phyloP scores from a whole-genome alignment of 1,139 yeast genomes.

The Debaryomycetaceae sp. region DNA sequence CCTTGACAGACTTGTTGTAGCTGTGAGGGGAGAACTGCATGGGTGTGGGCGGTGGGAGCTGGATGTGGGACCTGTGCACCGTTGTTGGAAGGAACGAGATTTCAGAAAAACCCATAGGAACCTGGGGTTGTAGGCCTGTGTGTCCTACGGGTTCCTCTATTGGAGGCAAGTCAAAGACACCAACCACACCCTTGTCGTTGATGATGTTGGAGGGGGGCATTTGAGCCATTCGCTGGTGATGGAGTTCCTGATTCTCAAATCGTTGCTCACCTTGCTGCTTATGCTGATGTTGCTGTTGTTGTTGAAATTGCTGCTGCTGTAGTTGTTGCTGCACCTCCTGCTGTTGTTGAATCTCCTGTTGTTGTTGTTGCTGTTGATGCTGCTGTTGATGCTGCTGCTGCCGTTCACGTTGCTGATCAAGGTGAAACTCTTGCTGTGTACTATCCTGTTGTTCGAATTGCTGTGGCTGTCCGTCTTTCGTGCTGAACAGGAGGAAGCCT shows the following conservation, averaged over 20 bases:
- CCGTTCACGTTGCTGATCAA: neutral
- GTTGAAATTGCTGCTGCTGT: constrained; percentile 6
- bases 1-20: constrained; percentile 1
- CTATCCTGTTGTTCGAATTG: neutral
- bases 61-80: neutral
- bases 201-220: neutral
- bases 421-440: neutral
- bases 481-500: constrained; percentile 30
- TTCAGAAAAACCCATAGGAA: neutral
- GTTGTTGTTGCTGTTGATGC: neutral
- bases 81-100: neutral
- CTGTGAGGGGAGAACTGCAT: neutral
- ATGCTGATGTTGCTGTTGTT: constrained; percentile 6
- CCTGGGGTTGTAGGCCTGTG: neutral
- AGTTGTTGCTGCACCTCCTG: constrained; percentile 6
- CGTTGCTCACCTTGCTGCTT: constrained; percentile 6
- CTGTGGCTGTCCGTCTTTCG: constrained; percentile 7
- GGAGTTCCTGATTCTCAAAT: constrained; percentile 4
- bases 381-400: constrained; percentile 3
- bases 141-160: neutral
- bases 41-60: neutral
- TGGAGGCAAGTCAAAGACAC: neutral
- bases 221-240: constrained; percentile 4
- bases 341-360: constrained; percentile 4
- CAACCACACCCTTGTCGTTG: neutral